Percentiles rank a stretch among this genome's conserved stretches.
phyloP scores from a whole-genome alignment of 108 stramenopile genomes.

The Fragilaria radians region DNA sequence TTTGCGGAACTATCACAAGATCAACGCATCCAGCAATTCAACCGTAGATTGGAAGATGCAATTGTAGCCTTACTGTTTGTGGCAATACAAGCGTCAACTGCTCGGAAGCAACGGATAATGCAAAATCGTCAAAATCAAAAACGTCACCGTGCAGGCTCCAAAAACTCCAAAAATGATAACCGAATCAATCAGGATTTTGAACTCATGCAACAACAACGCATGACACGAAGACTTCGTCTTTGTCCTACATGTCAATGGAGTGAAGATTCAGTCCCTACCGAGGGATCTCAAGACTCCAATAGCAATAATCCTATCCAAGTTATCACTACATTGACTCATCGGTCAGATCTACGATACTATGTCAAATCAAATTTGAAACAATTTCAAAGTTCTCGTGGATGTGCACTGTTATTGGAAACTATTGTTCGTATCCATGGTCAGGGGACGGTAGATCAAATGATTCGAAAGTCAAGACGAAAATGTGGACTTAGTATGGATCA shows the following conservation, averaged over 20 bases:
- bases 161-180: constrained; percentile 10
- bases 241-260: constrained; percentile 71
- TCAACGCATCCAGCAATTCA: constrained; percentile 52
- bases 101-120: constrained; percentile 28
- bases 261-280: constrained; percentile 11
- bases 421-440: constrained; percentile 63
- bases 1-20: constrained; percentile 44
- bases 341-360: constrained; percentile 53
- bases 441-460: constrained; percentile 18
- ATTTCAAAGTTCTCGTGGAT: constrained; percentile 63
- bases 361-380: constrained; percentile 46
- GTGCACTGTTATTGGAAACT: constrained; percentile 75
- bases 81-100: constrained; percentile 42
- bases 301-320: constrained; percentile 34
- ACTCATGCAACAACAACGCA: constrained; percentile 10
- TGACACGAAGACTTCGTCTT: constrained; percentile 25
- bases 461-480: background rate
- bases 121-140: constrained; percentile 10
- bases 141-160: constrained; percentile 8
- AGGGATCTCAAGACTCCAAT: constrained; percentile 7
- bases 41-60: constrained; percentile 57
- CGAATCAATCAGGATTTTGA: constrained; percentile 9
- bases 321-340: constrained; percentile 49
- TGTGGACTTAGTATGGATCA: background rate
- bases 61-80: constrained; percentile 55